Percentiles rank a stretch among this genome's conserved stretches.
Conservation (phyloP, 495 filamentous ascomycete genomes). For the Podospora tetraspora region DNA sequence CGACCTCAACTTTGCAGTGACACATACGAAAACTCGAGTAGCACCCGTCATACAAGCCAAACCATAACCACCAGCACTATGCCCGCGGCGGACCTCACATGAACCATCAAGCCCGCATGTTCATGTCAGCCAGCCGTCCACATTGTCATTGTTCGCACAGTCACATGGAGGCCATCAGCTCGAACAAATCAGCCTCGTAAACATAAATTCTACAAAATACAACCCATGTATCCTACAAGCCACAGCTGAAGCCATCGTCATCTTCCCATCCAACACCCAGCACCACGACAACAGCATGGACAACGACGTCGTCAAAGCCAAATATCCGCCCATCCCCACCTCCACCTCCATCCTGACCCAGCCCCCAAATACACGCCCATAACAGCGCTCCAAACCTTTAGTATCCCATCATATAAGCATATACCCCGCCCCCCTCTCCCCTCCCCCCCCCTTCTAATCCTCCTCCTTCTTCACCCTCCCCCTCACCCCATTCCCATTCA, state of each 20-base stretch:
- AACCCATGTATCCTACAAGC: background rate
- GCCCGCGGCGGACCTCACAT: no score
- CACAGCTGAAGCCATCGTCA: background rate
- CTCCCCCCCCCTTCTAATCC: background rate
- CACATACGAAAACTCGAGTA: background rate
- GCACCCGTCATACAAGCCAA: background rate
- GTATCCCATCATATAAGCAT: background rate
- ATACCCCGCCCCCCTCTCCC: background rate
- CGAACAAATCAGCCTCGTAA: no score
- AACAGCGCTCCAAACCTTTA: background rate
- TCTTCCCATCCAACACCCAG: background rate
- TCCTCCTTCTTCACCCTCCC: conserved; percentile 18
- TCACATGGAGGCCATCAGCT: no score
- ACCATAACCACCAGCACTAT: background rate
- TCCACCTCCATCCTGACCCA: background rate
- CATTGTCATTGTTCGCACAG: no score
- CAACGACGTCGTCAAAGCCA: background rate
- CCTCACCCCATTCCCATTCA: conserved; percentile 2
- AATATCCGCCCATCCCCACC: background rate
- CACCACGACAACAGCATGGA: background rate
- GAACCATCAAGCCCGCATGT: no score
- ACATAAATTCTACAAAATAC: background rate
- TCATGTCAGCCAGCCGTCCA: no score
- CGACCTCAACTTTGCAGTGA: background rate
- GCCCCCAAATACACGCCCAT: background rate